Evolutionary conservation across 148 eudicot species (phyloP), one percentile per base, ranked within the genome.

Genomic region (Diospyros kaki): DNA sequence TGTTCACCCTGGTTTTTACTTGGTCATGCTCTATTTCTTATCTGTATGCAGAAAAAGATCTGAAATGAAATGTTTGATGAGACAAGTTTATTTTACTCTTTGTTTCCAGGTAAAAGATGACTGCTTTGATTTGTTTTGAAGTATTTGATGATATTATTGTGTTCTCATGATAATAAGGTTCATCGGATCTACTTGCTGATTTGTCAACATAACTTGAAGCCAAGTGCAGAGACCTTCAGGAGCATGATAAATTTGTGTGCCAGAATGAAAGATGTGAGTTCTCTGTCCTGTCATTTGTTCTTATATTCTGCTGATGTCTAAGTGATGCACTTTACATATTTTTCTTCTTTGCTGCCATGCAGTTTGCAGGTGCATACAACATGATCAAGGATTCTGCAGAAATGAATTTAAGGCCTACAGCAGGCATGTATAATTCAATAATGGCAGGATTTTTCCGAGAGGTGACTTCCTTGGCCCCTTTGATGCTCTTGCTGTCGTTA

Each of bases 201-300:
- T 69, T 14, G 52, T 68, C 66, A 64, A 81, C 81, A 75, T 73
- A 76, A 81, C 15, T 69, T 91, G 84, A 79, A 83, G 82, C 84
- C 87, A 17, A 84, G 86, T 66, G 48, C 15, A 53, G 98, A 96
- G 81, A 87, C 93, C 73, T 83, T 84, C 90, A 89, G 97, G 84
- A 82, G 79, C 78, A 85, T 96, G 81, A 88, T 93, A 81, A 78
- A 67, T 80, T 76, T 89, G 73, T 77, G 75, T 52, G 93, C 91
- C 59, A 88, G 78, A 83, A 86, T 91, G 90, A 96, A 89, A 85
- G 99, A 96, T 83, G 98, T 95, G 82, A 88, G 97, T 88, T 78
- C 68, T 46, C 73, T 66, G 52, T 56, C 74, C 71, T 18, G 60
- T 55, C 71, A 55, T 45, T 52, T 62, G 58, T 53, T 67, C 1